Evolutionary conservation across 495 filamentous ascomycete species (phyloP), one percentile per base, ranked within the genome.

Genomic region (Penicillium subrubescens): DNA sequence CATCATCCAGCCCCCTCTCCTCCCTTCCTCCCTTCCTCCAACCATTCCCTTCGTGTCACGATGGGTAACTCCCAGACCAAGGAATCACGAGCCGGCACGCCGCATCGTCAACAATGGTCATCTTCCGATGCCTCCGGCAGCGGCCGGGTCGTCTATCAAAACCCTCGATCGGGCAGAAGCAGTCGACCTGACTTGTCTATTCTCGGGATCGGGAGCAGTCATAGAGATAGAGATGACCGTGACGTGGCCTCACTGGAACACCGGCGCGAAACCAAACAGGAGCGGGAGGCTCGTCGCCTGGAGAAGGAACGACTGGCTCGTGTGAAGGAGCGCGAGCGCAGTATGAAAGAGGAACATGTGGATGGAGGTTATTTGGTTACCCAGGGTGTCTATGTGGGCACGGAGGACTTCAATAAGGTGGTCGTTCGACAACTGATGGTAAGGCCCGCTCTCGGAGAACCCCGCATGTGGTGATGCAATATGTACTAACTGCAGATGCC

Each of bases 331-430:
- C 84, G 94, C 31, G 94, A 97, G 77, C 84, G 92, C 73, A 99
- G 95, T 74, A 90, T 98, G 81, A 89, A 83, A 67, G 94, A 97
- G 67, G 95, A 98, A 69, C 86, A 92, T 75, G 90, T 97, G 33
- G 95, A 98, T 80, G 95, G 95, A 34, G 95, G 95, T 33, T 98
- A 90, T 79, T 78, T 98, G 33, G 95, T 98, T 43, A 99, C 95
- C 0, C 88, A 97, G 75, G 95, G 95, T 27, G 90, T 93, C 43
- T 99, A 99, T 72, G 93, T 90, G 8, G 92, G 94, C 4, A 81
- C 87, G 19, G 95, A 99, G 75, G 95, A 99, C 75, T 99, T 93
- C 72, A 97, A 88, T 78, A 97, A 98, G 73, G 81, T 82, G 44
- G 83, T 94, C 34, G 95, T 98, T 46, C 87, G 96, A 68, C 94